phyloP scores from a whole-genome alignment of 352 stramenopile genomes.

The Phytophthora tentaculata region DNA sequence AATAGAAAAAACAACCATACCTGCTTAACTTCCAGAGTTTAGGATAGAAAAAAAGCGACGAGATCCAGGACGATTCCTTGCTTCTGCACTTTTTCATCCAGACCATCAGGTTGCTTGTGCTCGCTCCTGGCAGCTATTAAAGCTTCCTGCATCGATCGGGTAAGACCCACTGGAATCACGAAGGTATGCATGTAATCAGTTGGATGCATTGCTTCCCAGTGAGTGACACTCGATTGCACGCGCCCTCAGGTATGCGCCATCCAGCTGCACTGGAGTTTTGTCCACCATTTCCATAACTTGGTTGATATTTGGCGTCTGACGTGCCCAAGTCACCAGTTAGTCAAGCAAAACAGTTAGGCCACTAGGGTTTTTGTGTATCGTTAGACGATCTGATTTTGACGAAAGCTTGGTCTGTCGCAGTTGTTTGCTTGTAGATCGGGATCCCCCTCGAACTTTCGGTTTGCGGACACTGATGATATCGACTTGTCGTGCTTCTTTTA shows the following conservation, averaged over 20 bases:
- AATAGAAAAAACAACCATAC: conserved; percentile 16
- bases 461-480: too few species aligned
- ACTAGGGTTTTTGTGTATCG: conserved; percentile 15
- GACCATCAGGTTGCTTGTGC: neutral
- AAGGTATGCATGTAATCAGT: neutral
- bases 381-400: too few species aligned
- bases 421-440: too few species aligned
- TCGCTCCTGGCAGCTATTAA: neutral
- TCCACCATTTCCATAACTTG: conserved; percentile 16
- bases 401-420: too few species aligned
- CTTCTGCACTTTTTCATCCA: neutral
- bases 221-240: conserved; percentile 6
- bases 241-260: conserved; percentile 7
- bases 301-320: conserved; percentile 12
- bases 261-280: conserved; percentile 12
- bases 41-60: neutral
- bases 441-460: too few species aligned
- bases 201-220: conserved; percentile 1
- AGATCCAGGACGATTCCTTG: conserved; percentile 7
- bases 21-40: conserved; percentile 13
- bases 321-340: neutral
- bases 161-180: neutral
- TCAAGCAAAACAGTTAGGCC: conserved; percentile 9
- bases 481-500: too few species aligned
- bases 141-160: neutral